Evolutionary conservation across 805 yeast genomes (phyloP).

Genomic region (Teunomyces funiuensis): DNA sequence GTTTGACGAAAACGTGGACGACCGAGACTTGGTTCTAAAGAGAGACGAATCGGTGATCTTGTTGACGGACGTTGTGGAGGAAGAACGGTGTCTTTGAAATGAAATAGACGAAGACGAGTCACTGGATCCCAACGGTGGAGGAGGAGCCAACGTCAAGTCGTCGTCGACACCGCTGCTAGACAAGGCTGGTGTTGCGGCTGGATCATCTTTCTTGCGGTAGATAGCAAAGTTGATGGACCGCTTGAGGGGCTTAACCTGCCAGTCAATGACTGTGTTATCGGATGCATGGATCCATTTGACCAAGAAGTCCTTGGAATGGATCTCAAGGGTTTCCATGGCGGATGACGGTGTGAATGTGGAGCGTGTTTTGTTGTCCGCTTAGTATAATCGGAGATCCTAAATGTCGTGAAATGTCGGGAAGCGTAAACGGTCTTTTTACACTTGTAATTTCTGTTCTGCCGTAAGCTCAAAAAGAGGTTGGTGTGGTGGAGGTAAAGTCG

Average conservation of each 20-base stretch:
- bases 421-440: too few species aligned
- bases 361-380: conserved; percentile 4
- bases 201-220: conserved; percentile 32
- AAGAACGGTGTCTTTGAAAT: conserved; percentile 1
- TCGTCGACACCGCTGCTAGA: neutral
- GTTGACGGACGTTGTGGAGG: conserved; percentile 36
- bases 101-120: neutral
- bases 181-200: neutral
- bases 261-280: conserved; percentile 61
- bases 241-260: conserved; percentile 77
- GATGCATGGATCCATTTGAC: conserved; percentile 89
- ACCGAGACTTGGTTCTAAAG: conserved; percentile 35
- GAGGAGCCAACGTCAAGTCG: conserved; percentile 6
- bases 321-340: conserved; percentile 85
- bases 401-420: conserved; percentile 5
- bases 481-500: too few species aligned
- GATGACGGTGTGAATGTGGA: neutral
- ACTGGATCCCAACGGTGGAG: conserved; percentile 6
- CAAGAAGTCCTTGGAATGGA: conserved; percentile 84
- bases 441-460: too few species aligned
- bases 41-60: conserved; percentile 30
- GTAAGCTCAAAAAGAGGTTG: too few species aligned
- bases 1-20: conserved; percentile 38
- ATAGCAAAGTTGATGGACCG: conserved; percentile 43
- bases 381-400: neutral